These are phyloP conservation scores for Juncus inflexus DNA, from an alignment of 176 grass and related monocot species.

Conservation along the genomic window DNA sequence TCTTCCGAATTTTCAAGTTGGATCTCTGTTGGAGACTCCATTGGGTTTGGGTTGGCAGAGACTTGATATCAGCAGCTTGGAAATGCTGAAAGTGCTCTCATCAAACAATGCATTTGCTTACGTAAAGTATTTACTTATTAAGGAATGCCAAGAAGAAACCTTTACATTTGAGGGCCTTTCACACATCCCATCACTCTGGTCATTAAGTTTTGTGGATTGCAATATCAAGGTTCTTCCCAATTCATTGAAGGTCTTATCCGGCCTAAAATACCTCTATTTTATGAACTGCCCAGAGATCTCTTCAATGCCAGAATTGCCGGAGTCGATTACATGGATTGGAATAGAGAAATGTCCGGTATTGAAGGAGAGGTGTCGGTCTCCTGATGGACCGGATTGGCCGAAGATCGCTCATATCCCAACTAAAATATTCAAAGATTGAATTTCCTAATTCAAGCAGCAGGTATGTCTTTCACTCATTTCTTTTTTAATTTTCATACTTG, in stretches of 20 bases:
- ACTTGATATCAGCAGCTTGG: background rate
- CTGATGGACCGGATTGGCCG: background rate
- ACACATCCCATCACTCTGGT: background rate
- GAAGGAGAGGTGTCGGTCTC: conserved; percentile 4
- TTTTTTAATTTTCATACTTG: no score
- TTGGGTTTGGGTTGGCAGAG: background rate
- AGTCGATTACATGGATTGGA: background rate
- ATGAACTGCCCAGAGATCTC: background rate
- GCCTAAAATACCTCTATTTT: background rate
- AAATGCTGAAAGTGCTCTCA: background rate
- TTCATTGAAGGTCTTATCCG: background rate
- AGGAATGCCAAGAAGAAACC: background rate
- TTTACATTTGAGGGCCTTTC: background rate
- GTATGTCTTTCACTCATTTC: no score
- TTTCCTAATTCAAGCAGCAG: no score
- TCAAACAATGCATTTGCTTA: background rate
- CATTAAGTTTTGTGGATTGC: background rate
- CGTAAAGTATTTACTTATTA: background rate
- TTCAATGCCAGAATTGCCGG: conserved; percentile 6
- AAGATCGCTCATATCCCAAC: background rate
- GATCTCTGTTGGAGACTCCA: background rate
- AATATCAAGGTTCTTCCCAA: background rate
- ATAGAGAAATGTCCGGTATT: background rate
- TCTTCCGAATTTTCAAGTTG: background rate
- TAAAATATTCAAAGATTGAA: no score